phyloP scores from a whole-genome alignment of 1,139 yeast genomes.

The Arxiozyma heterogenica region DNA sequence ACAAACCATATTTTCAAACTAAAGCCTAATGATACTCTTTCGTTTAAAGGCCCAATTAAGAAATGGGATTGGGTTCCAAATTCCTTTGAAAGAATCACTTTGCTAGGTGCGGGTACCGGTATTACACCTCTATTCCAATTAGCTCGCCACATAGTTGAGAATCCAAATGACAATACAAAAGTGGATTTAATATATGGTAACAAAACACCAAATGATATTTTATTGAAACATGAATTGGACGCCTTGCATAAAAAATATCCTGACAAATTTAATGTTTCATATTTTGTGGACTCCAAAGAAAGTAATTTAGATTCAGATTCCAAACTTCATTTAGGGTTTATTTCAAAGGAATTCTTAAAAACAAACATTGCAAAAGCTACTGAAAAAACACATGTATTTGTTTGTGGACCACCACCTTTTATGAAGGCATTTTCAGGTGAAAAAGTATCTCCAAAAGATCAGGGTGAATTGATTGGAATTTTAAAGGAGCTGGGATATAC shows the following conservation, averaged over 20 bases:
- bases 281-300: conserved; percentile 48
- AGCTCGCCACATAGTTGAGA: conserved; percentile 55
- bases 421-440: conserved; percentile 78
- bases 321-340: conserved; percentile 50
- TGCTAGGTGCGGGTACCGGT: conserved; percentile 96
- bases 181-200: conserved; percentile 74
- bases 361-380: conserved; percentile 51
- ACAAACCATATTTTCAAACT: conserved; percentile 63
- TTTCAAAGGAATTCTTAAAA: conserved; percentile 58
- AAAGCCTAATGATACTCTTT: conserved; percentile 69
- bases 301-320: conserved; percentile 9
- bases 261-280: conserved; percentile 65
- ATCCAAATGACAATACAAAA: conserved; percentile 81
- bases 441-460: conserved; percentile 81
- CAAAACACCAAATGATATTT: conserved; percentile 64
- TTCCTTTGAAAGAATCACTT: conserved; percentile 66
- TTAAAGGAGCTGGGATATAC: conserved; percentile 81
- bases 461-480: conserved; percentile 87
- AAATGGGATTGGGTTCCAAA: conserved; percentile 92
- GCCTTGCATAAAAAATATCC: conserved; percentile 53
- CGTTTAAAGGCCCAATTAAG: conserved; percentile 89
- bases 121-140: conserved; percentile 91
- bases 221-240: conserved; percentile 71
- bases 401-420: conserved; percentile 89
- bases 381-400: conserved; percentile 60